These are phyloP conservation scores for Talaromyces sp. DNA, from an alignment of 2,329 filamentous ascomycete species.

Conservation along the genomic window DNA sequence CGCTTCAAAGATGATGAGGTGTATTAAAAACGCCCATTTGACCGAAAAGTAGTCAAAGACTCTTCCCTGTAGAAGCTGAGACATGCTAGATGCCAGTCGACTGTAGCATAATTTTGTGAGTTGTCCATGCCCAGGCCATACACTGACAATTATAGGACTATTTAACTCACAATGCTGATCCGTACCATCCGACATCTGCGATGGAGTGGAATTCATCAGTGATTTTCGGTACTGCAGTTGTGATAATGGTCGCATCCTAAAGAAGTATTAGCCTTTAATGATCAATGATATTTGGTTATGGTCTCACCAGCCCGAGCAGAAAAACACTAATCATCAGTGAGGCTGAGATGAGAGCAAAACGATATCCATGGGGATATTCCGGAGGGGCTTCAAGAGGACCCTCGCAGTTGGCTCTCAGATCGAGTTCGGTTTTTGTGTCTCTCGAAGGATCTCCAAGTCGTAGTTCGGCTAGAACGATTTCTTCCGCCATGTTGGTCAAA, in stretches of 20 bases:
- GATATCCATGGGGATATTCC: background rate
- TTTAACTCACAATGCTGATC: constrained; percentile 32
- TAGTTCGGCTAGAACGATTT: background rate
- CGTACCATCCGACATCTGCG: constrained; percentile 38
- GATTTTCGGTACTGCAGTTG: constrained; percentile 49
- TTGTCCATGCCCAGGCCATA: background rate
- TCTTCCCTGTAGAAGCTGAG: background rate
- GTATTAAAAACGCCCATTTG: background rate
- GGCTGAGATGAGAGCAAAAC: background rate
- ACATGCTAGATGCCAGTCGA: background rate
- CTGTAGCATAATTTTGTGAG: background rate
- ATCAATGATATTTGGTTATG: background rate
- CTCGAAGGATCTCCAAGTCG: background rate
- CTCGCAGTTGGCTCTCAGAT: background rate
- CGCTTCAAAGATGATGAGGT: background rate
- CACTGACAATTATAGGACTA: background rate
- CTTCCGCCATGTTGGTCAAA: background rate
- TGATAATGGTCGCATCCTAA: constrained; percentile 38
- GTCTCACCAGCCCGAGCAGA: background rate
- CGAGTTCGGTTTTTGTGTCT: background rate
- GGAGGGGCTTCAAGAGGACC: background rate
- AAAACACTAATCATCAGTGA: background rate
- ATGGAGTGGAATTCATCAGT: constrained; percentile 48
- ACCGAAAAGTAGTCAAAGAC: background rate
- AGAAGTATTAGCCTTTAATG: background rate